phyloP scores from a whole-genome alignment of 1,284 basidiomycete species.

The Ceratobasidium sp. region DNA sequence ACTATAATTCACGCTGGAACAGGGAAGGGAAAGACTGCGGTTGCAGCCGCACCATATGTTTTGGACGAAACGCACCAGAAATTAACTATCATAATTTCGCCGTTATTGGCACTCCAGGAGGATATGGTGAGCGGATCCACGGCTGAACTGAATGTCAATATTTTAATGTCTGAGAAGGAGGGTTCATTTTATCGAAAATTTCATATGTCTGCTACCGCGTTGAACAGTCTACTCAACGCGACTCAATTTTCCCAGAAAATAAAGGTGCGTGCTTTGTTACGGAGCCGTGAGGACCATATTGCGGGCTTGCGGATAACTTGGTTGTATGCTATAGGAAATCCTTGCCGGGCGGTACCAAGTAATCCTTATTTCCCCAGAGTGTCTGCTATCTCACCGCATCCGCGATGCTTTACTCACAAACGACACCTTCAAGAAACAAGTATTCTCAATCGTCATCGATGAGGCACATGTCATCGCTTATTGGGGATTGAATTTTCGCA shows the following conservation, averaged over 20 bases:
- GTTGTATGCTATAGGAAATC: conserved; percentile 53
- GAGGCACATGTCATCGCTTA: conserved; percentile 61
- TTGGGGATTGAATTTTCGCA: conserved; percentile 61
- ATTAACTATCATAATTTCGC: conserved; percentile 58
- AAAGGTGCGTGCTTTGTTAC: not conserved
- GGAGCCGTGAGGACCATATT: not conserved
- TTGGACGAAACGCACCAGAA: conserved; percentile 52
- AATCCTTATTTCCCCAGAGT: conserved; percentile 60
- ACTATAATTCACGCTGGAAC: conserved; percentile 58
- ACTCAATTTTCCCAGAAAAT: not conserved
- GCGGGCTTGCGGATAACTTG: not conserved
- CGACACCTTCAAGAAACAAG: conserved; percentile 50
- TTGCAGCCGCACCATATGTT: conserved; percentile 57
- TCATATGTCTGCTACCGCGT: not conserved
- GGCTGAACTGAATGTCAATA: not conserved
- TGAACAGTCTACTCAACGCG: not conserved
- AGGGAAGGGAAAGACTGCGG: conserved; percentile 57
- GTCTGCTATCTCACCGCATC: conserved; percentile 58
- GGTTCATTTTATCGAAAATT: not conserved
- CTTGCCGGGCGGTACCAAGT: conserved; percentile 56
- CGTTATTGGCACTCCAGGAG: conserved; percentile 59
- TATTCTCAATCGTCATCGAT: conserved; percentile 59
- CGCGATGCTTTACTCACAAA: conserved; percentile 57
- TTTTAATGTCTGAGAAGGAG: not conserved
- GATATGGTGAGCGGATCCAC: conserved; percentile 53